Conservation (phyloP, 805 yeast genomes). For the Cyberlindnera bimundalis region DNA sequence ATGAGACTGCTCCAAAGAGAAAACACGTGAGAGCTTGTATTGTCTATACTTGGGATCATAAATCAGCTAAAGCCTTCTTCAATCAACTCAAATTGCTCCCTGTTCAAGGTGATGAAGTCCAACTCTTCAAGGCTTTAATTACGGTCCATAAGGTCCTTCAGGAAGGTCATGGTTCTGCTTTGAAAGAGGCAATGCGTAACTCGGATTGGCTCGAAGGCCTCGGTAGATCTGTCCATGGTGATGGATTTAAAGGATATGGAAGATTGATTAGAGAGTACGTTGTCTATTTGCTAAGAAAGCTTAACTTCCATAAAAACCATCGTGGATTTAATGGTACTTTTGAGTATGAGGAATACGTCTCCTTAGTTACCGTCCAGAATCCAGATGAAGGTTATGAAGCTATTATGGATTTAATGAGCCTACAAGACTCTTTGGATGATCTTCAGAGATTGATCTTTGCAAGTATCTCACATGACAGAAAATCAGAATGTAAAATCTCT, state of each 20-base stretch:
- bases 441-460: slow-evolving; percentile 76
- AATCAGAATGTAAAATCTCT: slow-evolving; percentile 72
- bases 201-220: slow-evolving; percentile 74
- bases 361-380: slow-evolving; percentile 81
- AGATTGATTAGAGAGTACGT: slow-evolving; percentile 76
- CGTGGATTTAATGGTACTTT: slow-evolving; percentile 92
- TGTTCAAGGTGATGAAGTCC: slow-evolving; percentile 76
- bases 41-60: slow-evolving; percentile 95
- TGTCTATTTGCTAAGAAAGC: slow-evolving; percentile 61
- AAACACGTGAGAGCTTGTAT: slow-evolving; percentile 95
- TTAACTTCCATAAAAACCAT: slow-evolving; percentile 79
- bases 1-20: slow-evolving; percentile 90
- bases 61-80: slow-evolving; percentile 82
- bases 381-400: slow-evolving; percentile 96
- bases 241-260: slow-evolving; percentile 52
- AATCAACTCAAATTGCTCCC: slow-evolving; percentile 76
- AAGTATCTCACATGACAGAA: slow-evolving; percentile 55
- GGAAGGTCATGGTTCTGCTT: slow-evolving; percentile 90
- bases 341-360: slow-evolving; percentile 92
- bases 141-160: slow-evolving; percentile 90
- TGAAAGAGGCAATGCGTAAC: slow-evolving; percentile 77
- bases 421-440: slow-evolving; percentile 81
- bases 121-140: slow-evolving; percentile 80
- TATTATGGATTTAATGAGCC: slow-evolving; percentile 74
- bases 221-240: slow-evolving; percentile 48